A percentile compares a stretch with the other conserved stretches of the same genome.
Conservation (phyloP, 2,329 filamentous ascomycete genomes). For the Lasiodiplodia hormozganensis region DNA sequence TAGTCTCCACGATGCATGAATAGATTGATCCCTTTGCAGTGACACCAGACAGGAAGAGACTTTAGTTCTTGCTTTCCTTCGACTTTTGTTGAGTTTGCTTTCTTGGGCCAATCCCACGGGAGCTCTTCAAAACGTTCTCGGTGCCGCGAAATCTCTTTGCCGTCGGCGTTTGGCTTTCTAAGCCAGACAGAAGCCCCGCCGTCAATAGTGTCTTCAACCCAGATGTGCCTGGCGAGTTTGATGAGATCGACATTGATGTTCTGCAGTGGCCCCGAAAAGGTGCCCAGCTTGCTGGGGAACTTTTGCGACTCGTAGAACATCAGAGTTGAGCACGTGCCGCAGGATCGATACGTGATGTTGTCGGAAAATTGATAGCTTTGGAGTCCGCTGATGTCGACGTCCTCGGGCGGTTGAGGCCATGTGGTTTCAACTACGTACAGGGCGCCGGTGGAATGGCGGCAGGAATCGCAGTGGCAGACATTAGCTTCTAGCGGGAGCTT, state of each 20-base stretch:
- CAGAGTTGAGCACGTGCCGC: conserved; percentile 52
- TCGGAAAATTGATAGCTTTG: conserved; percentile 48
- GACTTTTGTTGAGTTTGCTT: conserved; percentile 26
- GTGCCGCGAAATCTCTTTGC: conserved; percentile 37
- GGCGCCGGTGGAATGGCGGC: conserved; percentile 54
- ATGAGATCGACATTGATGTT: conserved; percentile 43
- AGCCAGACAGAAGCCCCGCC: conserved; percentile 60
- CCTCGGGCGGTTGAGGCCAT: conserved; percentile 48
- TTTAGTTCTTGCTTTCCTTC: conserved; percentile 33
- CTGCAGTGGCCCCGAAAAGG: conserved; percentile 49
- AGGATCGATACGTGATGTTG: conserved; percentile 49
- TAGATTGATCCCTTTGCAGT: conserved; percentile 56
- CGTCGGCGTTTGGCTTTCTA: conserved; percentile 43
- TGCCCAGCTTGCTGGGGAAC: conserved; percentile 37
- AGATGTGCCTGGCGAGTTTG: conserved; percentile 49
- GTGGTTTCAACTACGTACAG: conserved; percentile 47
- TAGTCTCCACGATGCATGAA: conserved; percentile 46
- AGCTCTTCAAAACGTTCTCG: conserved; percentile 38
- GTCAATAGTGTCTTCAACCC: conserved; percentile 59
- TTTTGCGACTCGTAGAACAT: conserved; percentile 50
- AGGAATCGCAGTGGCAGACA: conserved; percentile 60
- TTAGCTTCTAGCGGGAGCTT: conserved; percentile 51
- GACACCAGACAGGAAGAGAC: conserved; percentile 52
- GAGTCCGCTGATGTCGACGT: conserved; percentile 43
- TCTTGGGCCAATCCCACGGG: conserved; percentile 41